Percentiles rank a stretch among this genome's conserved stretches.
Evolutionary conservation across 306 rosid genomes (phyloP).

Genomic region (Inga oerstediana): DNA sequence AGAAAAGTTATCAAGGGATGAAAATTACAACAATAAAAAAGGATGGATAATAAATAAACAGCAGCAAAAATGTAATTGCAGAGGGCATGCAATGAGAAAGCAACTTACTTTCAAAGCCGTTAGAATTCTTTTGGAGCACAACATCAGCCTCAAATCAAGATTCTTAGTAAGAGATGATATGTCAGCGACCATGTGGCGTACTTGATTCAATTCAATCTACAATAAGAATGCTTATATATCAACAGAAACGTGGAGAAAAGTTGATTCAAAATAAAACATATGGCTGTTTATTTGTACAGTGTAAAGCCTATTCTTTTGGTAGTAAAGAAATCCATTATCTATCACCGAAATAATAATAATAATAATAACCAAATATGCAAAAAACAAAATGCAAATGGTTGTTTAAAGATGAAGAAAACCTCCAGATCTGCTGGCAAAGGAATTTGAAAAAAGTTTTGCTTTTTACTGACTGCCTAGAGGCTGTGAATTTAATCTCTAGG

Average conservation of each 20-base stretch:
- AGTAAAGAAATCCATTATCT: background rate
- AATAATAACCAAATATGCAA: background rate
- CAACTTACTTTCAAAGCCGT: slow-evolving; percentile 41
- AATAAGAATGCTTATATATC: background rate
- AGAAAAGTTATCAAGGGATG: background rate
- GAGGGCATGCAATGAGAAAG: background rate
- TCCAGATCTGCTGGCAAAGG: too few species aligned
- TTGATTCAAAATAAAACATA: background rate
- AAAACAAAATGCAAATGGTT: background rate
- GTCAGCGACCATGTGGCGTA: slow-evolving; percentile 51
- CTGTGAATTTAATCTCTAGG: too few species aligned
- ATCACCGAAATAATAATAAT: too few species aligned
- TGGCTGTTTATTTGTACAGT: too few species aligned
- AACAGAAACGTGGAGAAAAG: slow-evolving; percentile 13
- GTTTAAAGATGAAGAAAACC: background rate
- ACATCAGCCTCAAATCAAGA: slow-evolving; percentile 57
- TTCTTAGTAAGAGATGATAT: slow-evolving; percentile 49
- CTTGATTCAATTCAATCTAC: slow-evolving; percentile 46
- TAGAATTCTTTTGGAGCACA: slow-evolving; percentile 38
- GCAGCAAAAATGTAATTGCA: background rate
- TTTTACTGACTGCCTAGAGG: too few species aligned
- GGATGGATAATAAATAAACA: background rate
- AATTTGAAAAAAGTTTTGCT: too few species aligned
- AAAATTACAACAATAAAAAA: background rate
- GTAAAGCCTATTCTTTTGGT: background rate